Base-by-base conservation (phyloP, 164 flowering plant species). In the Amborella trichopoda region DNA sequence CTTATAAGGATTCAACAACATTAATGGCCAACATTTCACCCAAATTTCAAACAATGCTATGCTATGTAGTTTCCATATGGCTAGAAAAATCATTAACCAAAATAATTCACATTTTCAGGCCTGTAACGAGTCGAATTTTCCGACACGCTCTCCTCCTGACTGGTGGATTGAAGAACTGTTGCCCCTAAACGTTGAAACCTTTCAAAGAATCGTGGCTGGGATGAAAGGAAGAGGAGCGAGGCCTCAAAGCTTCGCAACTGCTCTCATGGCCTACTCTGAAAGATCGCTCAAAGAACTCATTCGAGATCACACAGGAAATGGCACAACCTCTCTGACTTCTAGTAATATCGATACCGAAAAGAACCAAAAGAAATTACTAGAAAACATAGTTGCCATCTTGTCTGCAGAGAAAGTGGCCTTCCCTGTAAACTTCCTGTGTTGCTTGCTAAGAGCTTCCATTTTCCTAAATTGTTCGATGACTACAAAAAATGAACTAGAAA, bases 151-250 rank as follows among this genome's bases (percentile, higher is more conserved):
- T 1, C 96, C 93, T 0, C 69, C 85, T 2, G 83, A 80, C 45
- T 87, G 96, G 96, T 91, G 99, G 98, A 72, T 81, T 3, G 86
- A 78, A 39, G 99, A 91, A 63, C 67, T 91, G 2, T 44, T 82
- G 1, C 66, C 78, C 44, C 46, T 87, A 4, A 68, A 70, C 53
- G 59, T 83, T 13, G 42, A 39, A 3, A 74, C 66, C 44, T 73
- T 87, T 48, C 53, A 52, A 22, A 76, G 54, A 58, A 48, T 91
- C 28, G 44, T 84, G 5, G n/a, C 68, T 1, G 53, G 72, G 24
- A 78, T 91, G 88, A 83, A 74, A 37, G 53, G 55, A 3, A 70
- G 84, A 0, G 86, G 87, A 2, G 76, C 86, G 1, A 87, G 82
- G 45, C 26, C 77, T 1, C 62, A 70, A 2, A 64, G 81, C 19